Conservation (phyloP, 2,329 filamentous ascomycete genomes). For the Westerdykella sp. region DNA sequence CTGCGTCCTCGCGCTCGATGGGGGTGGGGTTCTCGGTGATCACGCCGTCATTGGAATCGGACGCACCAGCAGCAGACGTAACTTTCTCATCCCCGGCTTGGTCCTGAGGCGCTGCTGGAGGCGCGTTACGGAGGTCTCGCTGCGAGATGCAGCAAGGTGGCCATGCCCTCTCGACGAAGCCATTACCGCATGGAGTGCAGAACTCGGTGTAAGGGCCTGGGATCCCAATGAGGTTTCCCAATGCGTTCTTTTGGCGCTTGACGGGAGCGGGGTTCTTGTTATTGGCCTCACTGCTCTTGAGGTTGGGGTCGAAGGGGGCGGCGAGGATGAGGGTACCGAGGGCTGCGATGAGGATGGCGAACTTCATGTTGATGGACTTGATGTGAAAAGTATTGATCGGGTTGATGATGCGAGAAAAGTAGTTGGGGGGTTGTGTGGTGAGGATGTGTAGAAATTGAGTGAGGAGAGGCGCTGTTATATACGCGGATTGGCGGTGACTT, state of each 20-base stretch:
- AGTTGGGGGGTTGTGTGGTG: not conserved
- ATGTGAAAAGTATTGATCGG: not conserved
- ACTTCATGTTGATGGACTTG: not conserved
- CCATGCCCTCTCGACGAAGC: not conserved
- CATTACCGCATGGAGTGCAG: not conserved
- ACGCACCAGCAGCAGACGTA: too few relatives aligned
- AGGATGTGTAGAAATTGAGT: not conserved
- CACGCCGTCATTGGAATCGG: not conserved
- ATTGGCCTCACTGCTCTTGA: not conserved
- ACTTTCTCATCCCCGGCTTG: too few relatives aligned
- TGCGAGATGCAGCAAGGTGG: not conserved
- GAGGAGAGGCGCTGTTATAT: too few relatives aligned
- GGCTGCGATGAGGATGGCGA: not conserved
- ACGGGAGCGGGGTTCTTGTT: not conserved
- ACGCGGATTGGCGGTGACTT: too few relatives aligned
- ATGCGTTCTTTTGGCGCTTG: not conserved
- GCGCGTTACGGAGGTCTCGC: not conserved
- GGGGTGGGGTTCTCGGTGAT: not conserved
- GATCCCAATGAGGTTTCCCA: not conserved
- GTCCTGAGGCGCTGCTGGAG: too few relatives aligned
- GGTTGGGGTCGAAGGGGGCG: not conserved
- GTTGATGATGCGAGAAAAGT: not conserved
- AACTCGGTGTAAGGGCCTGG: not conserved
- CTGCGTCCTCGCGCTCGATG: not conserved
- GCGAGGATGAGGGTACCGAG: not conserved